phyloP scores from a whole-genome alignment of 1,284 basidiomycete genomes.

The Cryptococcus wingfieldii region DNA sequence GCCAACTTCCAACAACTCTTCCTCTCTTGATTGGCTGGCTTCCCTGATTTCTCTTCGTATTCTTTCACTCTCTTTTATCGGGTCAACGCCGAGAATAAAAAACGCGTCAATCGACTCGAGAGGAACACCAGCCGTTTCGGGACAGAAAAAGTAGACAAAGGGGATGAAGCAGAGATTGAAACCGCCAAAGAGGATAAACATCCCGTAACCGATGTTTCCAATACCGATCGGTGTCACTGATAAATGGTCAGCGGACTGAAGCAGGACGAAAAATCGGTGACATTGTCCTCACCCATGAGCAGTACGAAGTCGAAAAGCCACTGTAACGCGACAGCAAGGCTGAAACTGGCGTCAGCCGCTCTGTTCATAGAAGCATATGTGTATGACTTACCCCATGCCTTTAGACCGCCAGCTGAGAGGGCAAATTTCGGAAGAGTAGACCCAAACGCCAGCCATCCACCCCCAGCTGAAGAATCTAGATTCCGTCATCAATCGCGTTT shows the following conservation, averaged over 20 bases:
- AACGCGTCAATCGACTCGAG: constrained; percentile 20
- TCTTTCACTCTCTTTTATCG: constrained; percentile 15
- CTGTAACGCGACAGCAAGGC: constrained; percentile 16
- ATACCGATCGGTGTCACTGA: constrained; percentile 53
- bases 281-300: constrained; percentile 39
- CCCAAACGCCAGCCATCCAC: constrained; percentile 22
- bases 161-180: constrained; percentile 55
- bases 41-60: constrained; percentile 2
- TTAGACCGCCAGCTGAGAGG: constrained; percentile 19
- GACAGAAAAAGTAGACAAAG: constrained; percentile 47
- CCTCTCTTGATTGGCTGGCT: not conserved
- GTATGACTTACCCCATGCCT: constrained; percentile 13
- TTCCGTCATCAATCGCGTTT: not conserved
- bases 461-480: constrained; percentile 15
- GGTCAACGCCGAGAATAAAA: constrained; percentile 15
- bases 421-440: constrained; percentile 19
- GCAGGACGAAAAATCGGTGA: not conserved
- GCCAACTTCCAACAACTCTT: not conserved
- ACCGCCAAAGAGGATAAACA: constrained; percentile 55
- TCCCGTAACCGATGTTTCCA: constrained; percentile 53
- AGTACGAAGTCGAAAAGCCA: constrained; percentile 47
- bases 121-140: constrained; percentile 20
- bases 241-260: not conserved
- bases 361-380: not conserved
- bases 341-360: not conserved